These are phyloP conservation scores for Wickerhamomyces subpelliculosus DNA, from an alignment of 805 yeast species.

Conservation along the genomic window DNA sequence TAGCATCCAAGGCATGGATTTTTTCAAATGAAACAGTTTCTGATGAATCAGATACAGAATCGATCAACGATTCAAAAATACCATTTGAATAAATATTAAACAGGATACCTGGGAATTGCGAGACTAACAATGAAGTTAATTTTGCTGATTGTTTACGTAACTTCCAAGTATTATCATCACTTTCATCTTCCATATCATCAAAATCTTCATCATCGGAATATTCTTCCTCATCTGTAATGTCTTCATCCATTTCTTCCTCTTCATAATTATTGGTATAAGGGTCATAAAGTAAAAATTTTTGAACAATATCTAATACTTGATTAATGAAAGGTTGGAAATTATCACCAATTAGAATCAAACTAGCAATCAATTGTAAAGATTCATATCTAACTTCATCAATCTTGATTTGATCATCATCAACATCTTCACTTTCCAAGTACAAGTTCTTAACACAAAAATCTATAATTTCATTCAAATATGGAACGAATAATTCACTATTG, in stretches of 20 bases:
- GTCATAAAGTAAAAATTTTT: constrained; percentile 34
- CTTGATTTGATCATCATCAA: constrained; percentile 33
- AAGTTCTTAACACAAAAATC: constrained; percentile 18
- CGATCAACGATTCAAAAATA: constrained; percentile 26
- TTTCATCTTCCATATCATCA: constrained; percentile 31
- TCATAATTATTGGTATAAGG: constrained; percentile 35
- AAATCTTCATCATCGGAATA: constrained; percentile 34
- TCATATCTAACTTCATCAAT: constrained; percentile 46
- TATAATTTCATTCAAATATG: constrained; percentile 15
- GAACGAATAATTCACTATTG: constrained; percentile 19
- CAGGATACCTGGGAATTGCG: constrained; percentile 29
- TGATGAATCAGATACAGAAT: constrained; percentile 35
- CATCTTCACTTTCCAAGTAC: constrained; percentile 21
- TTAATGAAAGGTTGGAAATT: constrained; percentile 21
- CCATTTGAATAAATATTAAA: constrained; percentile 26
- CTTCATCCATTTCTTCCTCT: constrained; percentile 25
- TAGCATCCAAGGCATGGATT: constrained; percentile 34
- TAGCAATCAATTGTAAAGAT: constrained; percentile 32
- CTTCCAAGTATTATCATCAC: constrained; percentile 56
- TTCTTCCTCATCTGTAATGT: constrained; percentile 37
- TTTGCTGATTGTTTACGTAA: constrained; percentile 47
- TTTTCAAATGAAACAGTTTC: constrained; percentile 45
- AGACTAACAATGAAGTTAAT: constrained; percentile 33
- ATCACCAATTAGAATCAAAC: constrained; percentile 34
- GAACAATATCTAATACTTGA: constrained; percentile 23